Base-by-base conservation (phyloP, 345 rosid genomes). In the Sonneratia alba region DNA sequence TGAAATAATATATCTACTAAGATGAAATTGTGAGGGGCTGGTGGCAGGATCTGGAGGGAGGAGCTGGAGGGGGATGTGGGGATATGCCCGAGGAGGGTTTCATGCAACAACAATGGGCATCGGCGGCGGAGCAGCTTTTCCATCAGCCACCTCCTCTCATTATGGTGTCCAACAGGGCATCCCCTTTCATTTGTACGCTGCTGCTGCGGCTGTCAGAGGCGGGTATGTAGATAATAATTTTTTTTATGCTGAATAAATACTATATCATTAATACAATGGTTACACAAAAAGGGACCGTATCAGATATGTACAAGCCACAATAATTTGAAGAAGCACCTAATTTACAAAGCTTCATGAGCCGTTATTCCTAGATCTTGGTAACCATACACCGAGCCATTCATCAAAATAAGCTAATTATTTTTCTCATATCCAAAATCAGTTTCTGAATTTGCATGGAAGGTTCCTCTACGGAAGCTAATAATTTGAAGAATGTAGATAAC, bases 101-200 rank as follows among this genome's bases (percentile, higher is more conserved):
- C 68, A 63, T 32, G 68, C 40, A 34, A 62, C 43, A 9, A 70
- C 47, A 21, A 14, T 47, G 37, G 71, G 86, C 43, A 80, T 85
- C 76, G 96, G 93, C 21, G 80, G 81, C 9, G 81, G 83, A 71
- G 43, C 94, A 79, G 81, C 90, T 81, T 86, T 91, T 86, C 86
- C 89, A 77, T 88, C 97, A 9, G 85, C 91, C 47, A 80, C 90
- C 72, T 84, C 95, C 83, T 89, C 96, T 75, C 98, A 88, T 86
- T 92, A 90, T 86, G 89, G 92, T 78, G 83, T 87, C 80, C 96
- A 86, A 71, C 92, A 84, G 83, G 92, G 87, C 71, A 77, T 92
- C 68, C 92, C 98, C 68, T 88, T 81, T 70, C 84, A 90, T 88
- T 80, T 87, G 67, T 92, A 87, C 84, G 98, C 81, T 78, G 73